Evolutionary conservation across 2,329 filamentous ascomycete genomes (phyloP).

Genomic region (Aspergillus calidoustus): DNA sequence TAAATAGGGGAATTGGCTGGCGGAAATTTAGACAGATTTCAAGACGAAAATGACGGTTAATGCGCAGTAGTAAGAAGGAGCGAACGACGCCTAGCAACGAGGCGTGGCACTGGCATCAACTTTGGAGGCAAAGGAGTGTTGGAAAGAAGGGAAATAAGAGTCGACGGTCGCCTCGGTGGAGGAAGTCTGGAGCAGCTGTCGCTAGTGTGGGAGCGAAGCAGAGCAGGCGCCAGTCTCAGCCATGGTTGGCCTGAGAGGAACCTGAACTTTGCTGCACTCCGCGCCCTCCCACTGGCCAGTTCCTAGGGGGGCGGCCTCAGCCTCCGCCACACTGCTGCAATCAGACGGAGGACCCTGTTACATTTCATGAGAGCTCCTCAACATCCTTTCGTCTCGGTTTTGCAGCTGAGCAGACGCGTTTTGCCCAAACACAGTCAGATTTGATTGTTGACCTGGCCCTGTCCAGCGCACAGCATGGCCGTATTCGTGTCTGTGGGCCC

Average conservation of each 20-base stretch:
- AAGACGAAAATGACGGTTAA: slow-evolving; percentile 30
- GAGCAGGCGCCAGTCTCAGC: not conserved
- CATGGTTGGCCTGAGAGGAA: slow-evolving; percentile 17
- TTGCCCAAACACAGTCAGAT: not conserved
- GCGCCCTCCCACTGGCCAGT: not conserved
- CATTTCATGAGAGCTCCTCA: not conserved
- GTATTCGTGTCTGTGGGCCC: slow-evolving; percentile 3
- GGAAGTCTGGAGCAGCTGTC: slow-evolving; percentile 12
- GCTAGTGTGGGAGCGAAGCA: slow-evolving; percentile 8
- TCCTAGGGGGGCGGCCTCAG: not conserved
- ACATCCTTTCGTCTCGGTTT: not conserved
- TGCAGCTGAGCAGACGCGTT: not conserved
- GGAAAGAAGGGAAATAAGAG: not conserved
- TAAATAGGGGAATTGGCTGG: slow-evolving; percentile 11
- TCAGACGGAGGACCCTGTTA: not conserved
- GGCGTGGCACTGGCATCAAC: slow-evolving; percentile 22
- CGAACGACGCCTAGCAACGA: slow-evolving; percentile 27
- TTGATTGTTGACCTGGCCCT: not conserved
- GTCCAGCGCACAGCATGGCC: not conserved
- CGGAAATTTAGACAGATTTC: slow-evolving; percentile 15
- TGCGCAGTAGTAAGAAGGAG: slow-evolving; percentile 26
- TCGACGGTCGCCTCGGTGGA: not conserved
- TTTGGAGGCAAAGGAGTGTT: not conserved
- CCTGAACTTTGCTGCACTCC: not conserved
- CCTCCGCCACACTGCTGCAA: not conserved